These are phyloP conservation scores for Perkinsela sp. DNA, from an alignment of 208 protist species.

Conservation along the genomic window DNA sequence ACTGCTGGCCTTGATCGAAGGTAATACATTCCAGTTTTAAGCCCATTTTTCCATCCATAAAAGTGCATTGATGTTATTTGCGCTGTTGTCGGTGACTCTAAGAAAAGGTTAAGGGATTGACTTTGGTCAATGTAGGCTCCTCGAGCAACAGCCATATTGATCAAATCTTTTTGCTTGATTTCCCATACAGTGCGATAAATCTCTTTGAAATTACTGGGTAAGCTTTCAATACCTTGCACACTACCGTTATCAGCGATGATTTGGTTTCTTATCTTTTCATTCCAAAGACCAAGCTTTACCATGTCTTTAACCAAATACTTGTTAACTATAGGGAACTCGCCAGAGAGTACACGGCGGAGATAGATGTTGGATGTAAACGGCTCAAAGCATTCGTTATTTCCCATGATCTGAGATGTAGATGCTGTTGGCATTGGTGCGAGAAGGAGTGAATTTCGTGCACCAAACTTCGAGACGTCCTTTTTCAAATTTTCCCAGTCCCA, in stretches of 20 bases:
- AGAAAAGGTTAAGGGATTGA: slow-evolving; percentile 70
- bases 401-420: slow-evolving; percentile 72
- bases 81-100: slow-evolving; percentile 26
- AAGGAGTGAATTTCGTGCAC: slow-evolving; percentile 64
- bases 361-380: slow-evolving; percentile 81
- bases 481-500: slow-evolving; percentile 59
- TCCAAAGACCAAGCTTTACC: slow-evolving; percentile 30
- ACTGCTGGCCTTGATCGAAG: slow-evolving; percentile 43
- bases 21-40: slow-evolving; percentile 91
- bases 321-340: slow-evolving; percentile 77
- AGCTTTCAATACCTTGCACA: slow-evolving; percentile 40
- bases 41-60: slow-evolving; percentile 68
- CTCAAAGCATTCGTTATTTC: slow-evolving; percentile 83
- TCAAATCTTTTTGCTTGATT: slow-evolving; percentile 48
- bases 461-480: slow-evolving; percentile 21
- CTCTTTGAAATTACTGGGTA: slow-evolving; percentile 47
- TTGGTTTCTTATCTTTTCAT: slow-evolving; percentile 20
- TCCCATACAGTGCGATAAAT: slow-evolving; percentile 82
- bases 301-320: slow-evolving; percentile 50
- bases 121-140: slow-evolving; percentile 73
- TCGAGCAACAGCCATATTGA: slow-evolving; percentile 75
- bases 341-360: slow-evolving; percentile 50
- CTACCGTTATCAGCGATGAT: slow-evolving; percentile 47
- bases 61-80: slow-evolving; percentile 84
- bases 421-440: slow-evolving; percentile 81